phyloP scores from a whole-genome alignment of 2,329 filamentous ascomycete species.

The Colletotrichum eremochloae region DNA sequence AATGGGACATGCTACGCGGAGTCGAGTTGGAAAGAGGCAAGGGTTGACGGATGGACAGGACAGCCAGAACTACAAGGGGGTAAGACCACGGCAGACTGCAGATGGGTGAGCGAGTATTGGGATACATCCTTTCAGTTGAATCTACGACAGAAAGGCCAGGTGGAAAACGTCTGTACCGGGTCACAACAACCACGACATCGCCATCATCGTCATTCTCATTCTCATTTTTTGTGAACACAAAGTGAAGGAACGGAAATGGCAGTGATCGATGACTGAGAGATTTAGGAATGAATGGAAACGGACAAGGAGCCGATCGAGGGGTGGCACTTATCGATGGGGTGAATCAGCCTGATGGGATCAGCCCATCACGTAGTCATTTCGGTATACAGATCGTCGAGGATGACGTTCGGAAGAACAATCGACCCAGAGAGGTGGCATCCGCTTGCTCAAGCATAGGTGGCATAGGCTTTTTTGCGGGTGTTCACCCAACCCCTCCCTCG shows the following conservation, averaged over 20 bases:
- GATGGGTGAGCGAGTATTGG: background rate
- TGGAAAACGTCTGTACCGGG: background rate
- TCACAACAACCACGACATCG: too few relatives aligned
- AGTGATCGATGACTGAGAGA: background rate
- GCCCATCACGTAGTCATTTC: background rate
- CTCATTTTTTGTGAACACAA: background rate
- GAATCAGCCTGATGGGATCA: background rate
- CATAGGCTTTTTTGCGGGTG: background rate
- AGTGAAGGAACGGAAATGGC: background rate
- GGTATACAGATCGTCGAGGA: background rate
- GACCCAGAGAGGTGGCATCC: slow-evolving; percentile 6
- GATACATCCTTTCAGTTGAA: background rate
- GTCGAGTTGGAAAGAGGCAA: background rate
- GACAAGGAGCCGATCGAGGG: background rate
- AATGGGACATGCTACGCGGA: background rate
- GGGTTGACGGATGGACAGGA: background rate
- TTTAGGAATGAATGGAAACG: background rate
- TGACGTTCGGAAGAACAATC: slow-evolving; percentile 18
- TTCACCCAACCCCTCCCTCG: too few relatives aligned
- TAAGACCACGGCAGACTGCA: background rate
- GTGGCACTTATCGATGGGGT: background rate
- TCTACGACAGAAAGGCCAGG: background rate
- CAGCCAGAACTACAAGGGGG: background rate
- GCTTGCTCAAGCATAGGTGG: background rate
- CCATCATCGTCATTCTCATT: background rate